These are phyloP conservation scores for Colletotrichum kahawae DNA, from an alignment of 2,329 filamentous ascomycete genomes.

Conservation along the genomic window DNA sequence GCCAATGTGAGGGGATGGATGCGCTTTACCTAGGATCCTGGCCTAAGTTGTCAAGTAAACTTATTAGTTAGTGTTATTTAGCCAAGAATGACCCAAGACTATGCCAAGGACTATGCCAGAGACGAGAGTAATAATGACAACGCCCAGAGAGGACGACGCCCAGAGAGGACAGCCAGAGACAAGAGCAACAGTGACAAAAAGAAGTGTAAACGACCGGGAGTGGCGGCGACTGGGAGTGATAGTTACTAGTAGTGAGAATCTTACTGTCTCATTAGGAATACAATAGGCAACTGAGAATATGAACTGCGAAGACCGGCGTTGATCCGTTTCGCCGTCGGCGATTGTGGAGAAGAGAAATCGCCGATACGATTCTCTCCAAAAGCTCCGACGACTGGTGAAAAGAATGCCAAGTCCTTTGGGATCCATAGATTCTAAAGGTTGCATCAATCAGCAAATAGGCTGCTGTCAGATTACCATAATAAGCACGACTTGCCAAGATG, in stretches of 20 bases:
- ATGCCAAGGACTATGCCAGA: not conserved
- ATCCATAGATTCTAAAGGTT: fast-evolving
- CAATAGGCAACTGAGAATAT: fast-evolving
- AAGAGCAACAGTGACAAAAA: not conserved
- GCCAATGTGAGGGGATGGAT: not conserved
- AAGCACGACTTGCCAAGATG: not conserved
- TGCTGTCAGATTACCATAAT: not conserved
- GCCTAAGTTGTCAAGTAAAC: not conserved
- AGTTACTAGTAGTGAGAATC: not conserved
- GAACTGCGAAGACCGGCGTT: not conserved
- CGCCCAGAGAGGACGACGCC: too few relatives aligned
- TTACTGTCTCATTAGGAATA: fast-evolving
- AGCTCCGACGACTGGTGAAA: not conserved
- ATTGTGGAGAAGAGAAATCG: not conserved
- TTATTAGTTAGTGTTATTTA: not conserved
- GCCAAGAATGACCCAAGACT: not conserved
- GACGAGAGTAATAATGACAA: not conserved
- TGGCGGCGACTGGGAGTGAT: too few relatives aligned
- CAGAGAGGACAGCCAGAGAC: not conserved
- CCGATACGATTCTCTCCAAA: not conserved
- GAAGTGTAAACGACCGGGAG: too few relatives aligned
- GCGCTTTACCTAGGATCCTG: not conserved
- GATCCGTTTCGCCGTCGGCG: not conserved
- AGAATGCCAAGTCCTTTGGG: not conserved
- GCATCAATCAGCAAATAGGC: not conserved